Conservation (phyloP, 805 yeast genomes). For the Scheffersomyces lignosus region DNA sequence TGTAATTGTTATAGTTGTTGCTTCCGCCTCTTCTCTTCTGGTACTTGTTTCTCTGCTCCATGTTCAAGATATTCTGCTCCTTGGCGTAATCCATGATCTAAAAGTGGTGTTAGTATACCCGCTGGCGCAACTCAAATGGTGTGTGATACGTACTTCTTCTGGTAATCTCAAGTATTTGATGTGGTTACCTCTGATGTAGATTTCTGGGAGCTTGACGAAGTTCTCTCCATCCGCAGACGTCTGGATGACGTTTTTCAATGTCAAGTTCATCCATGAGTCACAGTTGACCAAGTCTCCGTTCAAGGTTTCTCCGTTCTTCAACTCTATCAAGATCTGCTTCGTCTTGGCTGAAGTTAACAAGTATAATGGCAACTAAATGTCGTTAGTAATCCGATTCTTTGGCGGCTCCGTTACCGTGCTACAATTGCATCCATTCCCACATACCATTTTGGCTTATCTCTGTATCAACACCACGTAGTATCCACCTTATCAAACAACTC, state of each 20-base stretch:
- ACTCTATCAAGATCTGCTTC: slow-evolving; percentile 82
- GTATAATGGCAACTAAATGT: slow-evolving; percentile 77
- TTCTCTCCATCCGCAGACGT: slow-evolving; percentile 60
- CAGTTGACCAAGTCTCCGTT: slow-evolving; percentile 83
- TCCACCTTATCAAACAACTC: too few relatives aligned
- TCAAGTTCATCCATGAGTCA: slow-evolving; percentile 95
- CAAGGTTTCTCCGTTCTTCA: slow-evolving; percentile 87
- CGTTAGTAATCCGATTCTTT: slow-evolving; percentile 9
- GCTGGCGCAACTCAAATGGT: too few relatives aligned
- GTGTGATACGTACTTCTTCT: slow-evolving; percentile 49
- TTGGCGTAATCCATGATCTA: slow-evolving; percentile 69
- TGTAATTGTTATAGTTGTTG: slow-evolving; percentile 19
- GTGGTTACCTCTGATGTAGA: slow-evolving; percentile 83
- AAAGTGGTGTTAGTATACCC: slow-evolving; percentile 10
- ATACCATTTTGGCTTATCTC: slow-evolving; percentile 10
- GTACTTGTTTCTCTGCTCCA: slow-evolving; percentile 50
- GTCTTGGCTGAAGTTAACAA: slow-evolving; percentile 88
- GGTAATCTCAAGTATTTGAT: slow-evolving; percentile 77
- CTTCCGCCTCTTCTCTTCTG: slow-evolving; percentile 43
- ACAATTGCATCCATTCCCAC: background rate
- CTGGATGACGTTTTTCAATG: slow-evolving; percentile 73
- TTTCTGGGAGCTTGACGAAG: slow-evolving; percentile 64
- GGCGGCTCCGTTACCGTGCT: too few relatives aligned
- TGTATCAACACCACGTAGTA: too few relatives aligned
- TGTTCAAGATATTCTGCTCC: slow-evolving; percentile 56